Conservation (phyloP, 2,329 filamentous ascomycete genomes). For the Calonectria honghensis region DNA sequence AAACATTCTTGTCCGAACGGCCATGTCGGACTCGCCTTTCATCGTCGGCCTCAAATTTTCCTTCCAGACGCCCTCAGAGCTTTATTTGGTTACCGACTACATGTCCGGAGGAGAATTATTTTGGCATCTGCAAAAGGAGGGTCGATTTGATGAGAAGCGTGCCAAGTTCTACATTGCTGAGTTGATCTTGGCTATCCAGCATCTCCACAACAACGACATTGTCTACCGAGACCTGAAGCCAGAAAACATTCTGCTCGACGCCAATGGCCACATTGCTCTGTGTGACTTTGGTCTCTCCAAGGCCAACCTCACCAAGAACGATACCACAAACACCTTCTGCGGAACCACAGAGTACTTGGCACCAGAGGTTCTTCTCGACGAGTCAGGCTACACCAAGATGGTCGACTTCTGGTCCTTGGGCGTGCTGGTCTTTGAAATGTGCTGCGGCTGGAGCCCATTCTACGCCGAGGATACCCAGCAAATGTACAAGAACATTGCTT, state of each 20-base stretch:
- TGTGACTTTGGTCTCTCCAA: constrained; percentile 99
- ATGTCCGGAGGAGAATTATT: constrained; percentile 99
- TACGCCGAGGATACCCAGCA: constrained; percentile 99
- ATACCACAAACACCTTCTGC: constrained; percentile 99
- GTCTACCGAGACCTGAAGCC: constrained; percentile 98
- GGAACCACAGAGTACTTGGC: constrained; percentile 98
- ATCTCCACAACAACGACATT: constrained; percentile 97
- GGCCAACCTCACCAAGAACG: constrained; percentile 96
- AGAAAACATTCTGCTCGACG: constrained; percentile 97
- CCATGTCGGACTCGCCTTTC: constrained; percentile 96
- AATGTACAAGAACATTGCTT: constrained; percentile 99
- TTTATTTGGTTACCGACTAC: constrained; percentile 99
- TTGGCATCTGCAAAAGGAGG: constrained; percentile 98
- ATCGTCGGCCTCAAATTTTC: constrained; percentile 99
- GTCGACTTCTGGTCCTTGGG: constrained; percentile 99
- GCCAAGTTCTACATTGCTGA: constrained; percentile 99
- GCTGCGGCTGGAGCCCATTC: constrained; percentile 99
- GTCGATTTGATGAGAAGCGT: constrained; percentile 93
- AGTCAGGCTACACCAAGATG: constrained; percentile 99
- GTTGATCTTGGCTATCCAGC: constrained; percentile 94
- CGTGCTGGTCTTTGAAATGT: constrained; percentile 99
- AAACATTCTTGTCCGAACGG: constrained; percentile 97
- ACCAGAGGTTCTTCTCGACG: constrained; percentile 94
- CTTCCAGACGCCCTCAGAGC: constrained; percentile 96
- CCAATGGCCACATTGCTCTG: constrained; percentile 97